Base-by-base conservation (phyloP, 2,329 filamentous ascomycete genomes). In the Ilyonectria robusta region DNA sequence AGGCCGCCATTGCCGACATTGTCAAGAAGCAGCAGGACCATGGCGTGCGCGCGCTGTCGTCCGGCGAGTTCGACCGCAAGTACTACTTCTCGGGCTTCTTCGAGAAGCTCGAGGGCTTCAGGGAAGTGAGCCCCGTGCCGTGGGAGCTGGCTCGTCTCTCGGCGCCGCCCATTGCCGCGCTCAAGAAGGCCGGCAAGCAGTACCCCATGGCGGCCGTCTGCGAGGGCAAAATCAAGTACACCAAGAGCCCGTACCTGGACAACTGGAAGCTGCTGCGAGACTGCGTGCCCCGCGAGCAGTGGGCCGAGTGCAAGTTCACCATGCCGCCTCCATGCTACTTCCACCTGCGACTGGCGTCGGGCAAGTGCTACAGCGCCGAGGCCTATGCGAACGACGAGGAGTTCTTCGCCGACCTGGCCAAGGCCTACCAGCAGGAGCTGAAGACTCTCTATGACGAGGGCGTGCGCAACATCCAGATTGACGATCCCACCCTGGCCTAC, bases 291-390 rank as follows among this genome's bases (percentile, higher is more conserved):
- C 81, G 86, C 50, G 86, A 88, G 66, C 83, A 90, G 71, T 88
- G 89, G 80, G 85, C 84, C 63, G 87, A 91, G 74, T 87, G 91
- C 78, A 92, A 93, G 82, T 86, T 93, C 72, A 92, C 91, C 19
- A 82, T 93, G 73, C 88, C 90, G 19, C 88, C 90, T 5, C 89
- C 90, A 2, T 88, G 88, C 77, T 92, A 90, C 87, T 93, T 92
- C 77, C 91, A 93, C 78, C 72, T 83, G 53, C 73, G 76, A 56
- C 84, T 87, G 69, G 84, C 84, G 59, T 83, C 84, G 17, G 87
- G 80, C 75, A 84, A 84, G 70, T 86, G 86, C 65, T 89, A 88
- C 76, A 84, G 81, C 63, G 81, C 84, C 64, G 82, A 85, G 8
- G 85, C 84, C 46, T 89, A 89, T 73, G 74, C 78, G 47, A 84